Evolutionary conservation across 257 asterid species (phyloP).

Genomic region (Nicotiana paniculata): DNA sequence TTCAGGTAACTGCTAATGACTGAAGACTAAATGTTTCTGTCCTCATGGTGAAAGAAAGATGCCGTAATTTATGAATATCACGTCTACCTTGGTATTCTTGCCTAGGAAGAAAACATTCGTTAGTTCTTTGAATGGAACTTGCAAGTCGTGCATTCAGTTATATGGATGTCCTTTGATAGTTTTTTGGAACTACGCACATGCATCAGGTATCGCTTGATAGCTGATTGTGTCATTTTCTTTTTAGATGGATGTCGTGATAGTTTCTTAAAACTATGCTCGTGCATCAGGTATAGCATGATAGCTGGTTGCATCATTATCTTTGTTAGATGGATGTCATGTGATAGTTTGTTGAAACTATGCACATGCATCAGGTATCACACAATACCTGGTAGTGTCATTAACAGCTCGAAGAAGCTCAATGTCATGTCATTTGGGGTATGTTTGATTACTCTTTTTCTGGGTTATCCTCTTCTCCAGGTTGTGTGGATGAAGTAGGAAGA

Average conservation of each 20-base stretch:
- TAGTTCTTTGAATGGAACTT: no score
- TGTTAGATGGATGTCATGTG: neutral
- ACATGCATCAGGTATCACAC: neutral
- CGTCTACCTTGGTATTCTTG: no score
- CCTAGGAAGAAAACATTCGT: no score
- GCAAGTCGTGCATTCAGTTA: no score
- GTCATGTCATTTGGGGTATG: neutral
- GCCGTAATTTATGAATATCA: no score
- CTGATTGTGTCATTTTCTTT: neutral
- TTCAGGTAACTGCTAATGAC: no score
- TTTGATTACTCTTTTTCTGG: neutral
- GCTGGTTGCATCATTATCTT: neutral
- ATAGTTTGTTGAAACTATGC: neutral
- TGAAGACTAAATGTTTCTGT: no score
- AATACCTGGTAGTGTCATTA: neutral
- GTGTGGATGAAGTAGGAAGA: constrained; percentile 4
- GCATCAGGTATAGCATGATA: neutral
- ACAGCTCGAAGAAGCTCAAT: neutral
- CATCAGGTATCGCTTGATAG: neutral
- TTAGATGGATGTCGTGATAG: neutral
- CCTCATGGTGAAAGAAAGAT: no score
- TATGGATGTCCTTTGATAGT: no score
- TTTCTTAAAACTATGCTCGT: neutral
- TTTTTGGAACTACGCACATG: no score
- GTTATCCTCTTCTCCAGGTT: neutral